Conservation (phyloP, 2,329 filamentous ascomycete species). For the Fusarium foetens region DNA sequence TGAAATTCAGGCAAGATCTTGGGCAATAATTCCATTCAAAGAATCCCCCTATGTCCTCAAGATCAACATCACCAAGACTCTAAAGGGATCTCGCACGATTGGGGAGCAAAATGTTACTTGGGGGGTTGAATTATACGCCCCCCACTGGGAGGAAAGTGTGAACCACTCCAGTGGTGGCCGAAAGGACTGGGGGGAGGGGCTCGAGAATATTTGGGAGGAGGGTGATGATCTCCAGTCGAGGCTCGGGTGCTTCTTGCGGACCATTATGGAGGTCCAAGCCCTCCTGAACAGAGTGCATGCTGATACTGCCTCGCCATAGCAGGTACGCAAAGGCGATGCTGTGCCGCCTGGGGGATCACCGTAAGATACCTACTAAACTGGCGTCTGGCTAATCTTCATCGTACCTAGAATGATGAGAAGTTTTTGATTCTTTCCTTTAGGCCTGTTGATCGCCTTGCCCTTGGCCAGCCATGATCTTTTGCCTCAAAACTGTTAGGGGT, state of each 20-base stretch:
- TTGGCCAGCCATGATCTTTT: slow-evolving; percentile 56
- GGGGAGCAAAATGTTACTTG: slow-evolving; percentile 42
- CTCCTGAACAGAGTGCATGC: slow-evolving; percentile 37
- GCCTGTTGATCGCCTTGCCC: slow-evolving; percentile 40
- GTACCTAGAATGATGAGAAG: background rate
- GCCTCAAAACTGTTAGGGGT: slow-evolving; percentile 51
- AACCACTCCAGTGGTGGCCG: slow-evolving; percentile 43
- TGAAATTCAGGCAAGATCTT: slow-evolving; percentile 43
- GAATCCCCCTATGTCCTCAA: slow-evolving; percentile 50
- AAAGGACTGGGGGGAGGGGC: slow-evolving; percentile 47
- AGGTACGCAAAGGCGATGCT: slow-evolving; percentile 4
- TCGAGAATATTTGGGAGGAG: slow-evolving; percentile 49
- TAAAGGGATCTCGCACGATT: slow-evolving; percentile 34
- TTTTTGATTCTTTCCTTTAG: slow-evolving; percentile 15
- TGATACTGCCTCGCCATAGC: slow-evolving; percentile 12
- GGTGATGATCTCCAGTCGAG: slow-evolving; percentile 41
- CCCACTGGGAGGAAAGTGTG: slow-evolving; percentile 52
- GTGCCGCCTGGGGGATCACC: slow-evolving; percentile 4
- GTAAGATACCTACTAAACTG: background rate
- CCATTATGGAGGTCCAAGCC: slow-evolving; percentile 47
- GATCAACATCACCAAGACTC: slow-evolving; percentile 45
- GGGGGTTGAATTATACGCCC: slow-evolving; percentile 48
- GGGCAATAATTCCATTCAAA: slow-evolving; percentile 45
- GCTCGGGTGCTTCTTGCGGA: slow-evolving; percentile 46
- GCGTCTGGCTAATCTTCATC: slow-evolving; percentile 7